These are phyloP conservation scores for Colletotrichum costaricense DNA, from an alignment of 2,329 filamentous ascomycete genomes.

Conservation along the genomic window DNA sequence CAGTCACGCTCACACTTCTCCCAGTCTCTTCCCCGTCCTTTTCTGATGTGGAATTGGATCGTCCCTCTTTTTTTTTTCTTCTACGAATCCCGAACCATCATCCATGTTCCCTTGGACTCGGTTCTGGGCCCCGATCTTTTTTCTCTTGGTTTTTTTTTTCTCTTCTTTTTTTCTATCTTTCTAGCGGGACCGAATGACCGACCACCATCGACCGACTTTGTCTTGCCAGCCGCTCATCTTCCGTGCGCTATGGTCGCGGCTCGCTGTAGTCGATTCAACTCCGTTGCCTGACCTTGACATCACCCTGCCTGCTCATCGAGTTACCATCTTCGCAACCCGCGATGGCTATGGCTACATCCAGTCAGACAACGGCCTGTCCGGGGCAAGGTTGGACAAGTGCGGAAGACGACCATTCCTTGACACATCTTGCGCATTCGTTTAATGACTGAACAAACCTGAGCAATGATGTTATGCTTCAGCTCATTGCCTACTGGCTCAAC, in stretches of 20 bases:
- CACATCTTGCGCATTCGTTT: constrained; percentile 22
- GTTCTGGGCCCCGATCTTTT: neutral
- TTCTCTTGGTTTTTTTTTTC: neutral
- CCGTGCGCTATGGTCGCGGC: neutral
- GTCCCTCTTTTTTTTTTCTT: neutral
- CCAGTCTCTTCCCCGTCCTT: neutral
- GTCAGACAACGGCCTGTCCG: constrained; percentile 23
- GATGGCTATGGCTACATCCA: neutral
- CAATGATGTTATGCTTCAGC: constrained; percentile 28
- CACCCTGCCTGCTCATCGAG: neutral
- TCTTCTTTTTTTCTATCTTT: neutral
- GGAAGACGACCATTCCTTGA: constrained; percentile 29
- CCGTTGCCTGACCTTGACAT: neutral
- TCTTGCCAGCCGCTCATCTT: constrained; percentile 3
- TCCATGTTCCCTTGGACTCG: constrained; percentile 7
- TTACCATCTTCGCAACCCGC: neutral
- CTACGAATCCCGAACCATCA: neutral
- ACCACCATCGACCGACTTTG: neutral
- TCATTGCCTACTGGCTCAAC: constrained; percentile 15
- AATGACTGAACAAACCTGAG: constrained; percentile 10
- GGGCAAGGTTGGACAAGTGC: neutral
- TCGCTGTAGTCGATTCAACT: neutral
- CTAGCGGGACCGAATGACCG: neutral
- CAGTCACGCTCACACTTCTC: neutral
- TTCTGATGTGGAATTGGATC: neutral